These are phyloP conservation scores for Curvularia verruculosa DNA, from an alignment of 2,329 filamentous ascomycete genomes.

Conservation along the genomic window DNA sequence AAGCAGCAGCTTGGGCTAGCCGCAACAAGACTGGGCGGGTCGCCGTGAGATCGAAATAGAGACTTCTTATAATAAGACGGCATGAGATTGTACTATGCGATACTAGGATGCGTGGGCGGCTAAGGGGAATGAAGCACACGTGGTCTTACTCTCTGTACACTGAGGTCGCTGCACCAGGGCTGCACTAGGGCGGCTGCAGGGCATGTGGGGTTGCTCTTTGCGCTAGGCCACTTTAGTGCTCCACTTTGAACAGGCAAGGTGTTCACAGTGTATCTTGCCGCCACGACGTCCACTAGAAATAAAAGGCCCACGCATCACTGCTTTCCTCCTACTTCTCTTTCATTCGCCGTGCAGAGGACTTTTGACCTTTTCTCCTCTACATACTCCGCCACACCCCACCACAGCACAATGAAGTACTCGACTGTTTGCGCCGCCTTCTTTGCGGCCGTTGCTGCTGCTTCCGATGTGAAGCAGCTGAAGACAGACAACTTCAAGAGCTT, in stretches of 20 bases:
- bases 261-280: slow-evolving; percentile 16
- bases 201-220: slow-evolving; percentile 4
- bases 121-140: slow-evolving; percentile 23
- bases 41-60: not conserved
- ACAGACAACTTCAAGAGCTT: slow-evolving; percentile 87
- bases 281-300: slow-evolving; percentile 31
- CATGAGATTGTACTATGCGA: slow-evolving; percentile 1
- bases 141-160: slow-evolving; percentile 26
- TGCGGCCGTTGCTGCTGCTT: slow-evolving; percentile 67
- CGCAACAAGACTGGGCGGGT: slow-evolving; percentile 9
- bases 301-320: slow-evolving; percentile 26
- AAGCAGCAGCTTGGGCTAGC: slow-evolving; percentile 24
- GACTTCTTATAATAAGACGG: not conserved
- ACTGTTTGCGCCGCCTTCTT: slow-evolving; percentile 51
- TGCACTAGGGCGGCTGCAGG: slow-evolving; percentile 9
- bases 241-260: slow-evolving; percentile 12
- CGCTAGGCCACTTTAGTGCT: slow-evolving; percentile 7
- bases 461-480: slow-evolving; percentile 84
- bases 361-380: slow-evolving; percentile 8
- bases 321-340: slow-evolving; percentile 24
- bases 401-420: slow-evolving; percentile 44
- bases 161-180: slow-evolving; percentile 12
- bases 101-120: slow-evolving; percentile 14
- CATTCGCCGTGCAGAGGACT: slow-evolving; percentile 28
- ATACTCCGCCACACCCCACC: slow-evolving; percentile 14